Evolutionary conservation across 768 basidiomycete species (phyloP).

Genomic region (Gloeostereum incarnatum): DNA sequence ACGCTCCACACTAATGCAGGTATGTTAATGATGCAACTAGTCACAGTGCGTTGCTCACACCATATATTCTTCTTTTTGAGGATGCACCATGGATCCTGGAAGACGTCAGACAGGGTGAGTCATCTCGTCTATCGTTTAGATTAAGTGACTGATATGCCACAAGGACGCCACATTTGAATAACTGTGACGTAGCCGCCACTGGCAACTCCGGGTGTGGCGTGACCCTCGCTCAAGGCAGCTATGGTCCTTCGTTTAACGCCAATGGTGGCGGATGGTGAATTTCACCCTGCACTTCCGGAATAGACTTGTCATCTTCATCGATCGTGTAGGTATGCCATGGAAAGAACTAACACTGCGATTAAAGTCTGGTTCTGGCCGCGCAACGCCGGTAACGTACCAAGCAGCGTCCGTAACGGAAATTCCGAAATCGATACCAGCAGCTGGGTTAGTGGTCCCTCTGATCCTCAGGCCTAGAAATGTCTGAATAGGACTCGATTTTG

Average conservation of each 20-base stretch:
- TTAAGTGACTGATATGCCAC: neutral
- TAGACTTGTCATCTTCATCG: neutral
- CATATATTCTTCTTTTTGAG: constrained; percentile 11
- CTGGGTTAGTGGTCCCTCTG: constrained; percentile 35
- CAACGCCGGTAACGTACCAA: constrained; percentile 33
- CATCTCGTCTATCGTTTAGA: neutral
- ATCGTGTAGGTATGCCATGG: constrained; percentile 46
- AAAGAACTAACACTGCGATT: constrained; percentile 44
- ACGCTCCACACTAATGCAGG: constrained; percentile 35
- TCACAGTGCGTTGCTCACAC: neutral
- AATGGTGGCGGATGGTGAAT: constrained; percentile 52
- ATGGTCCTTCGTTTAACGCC: constrained; percentile 47
- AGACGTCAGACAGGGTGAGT: constrained; percentile 34
- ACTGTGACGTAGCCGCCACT: constrained; percentile 35
- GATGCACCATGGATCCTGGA: constrained; percentile 35
- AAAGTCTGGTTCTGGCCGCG: constrained; percentile 72
- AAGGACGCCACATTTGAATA: constrained; percentile 21
- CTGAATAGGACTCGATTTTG: neutral
- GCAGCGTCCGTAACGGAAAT: constrained; percentile 32
- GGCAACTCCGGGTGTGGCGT: constrained; percentile 45
- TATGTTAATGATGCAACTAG: constrained; percentile 8
- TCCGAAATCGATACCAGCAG: constrained; percentile 31
- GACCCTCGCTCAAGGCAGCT: constrained; percentile 29
- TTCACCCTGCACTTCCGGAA: neutral
- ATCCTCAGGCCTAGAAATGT: neutral